Evolutionary conservation across 306 rosid genomes (phyloP).

Genomic region (Albizia julibrissin): DNA sequence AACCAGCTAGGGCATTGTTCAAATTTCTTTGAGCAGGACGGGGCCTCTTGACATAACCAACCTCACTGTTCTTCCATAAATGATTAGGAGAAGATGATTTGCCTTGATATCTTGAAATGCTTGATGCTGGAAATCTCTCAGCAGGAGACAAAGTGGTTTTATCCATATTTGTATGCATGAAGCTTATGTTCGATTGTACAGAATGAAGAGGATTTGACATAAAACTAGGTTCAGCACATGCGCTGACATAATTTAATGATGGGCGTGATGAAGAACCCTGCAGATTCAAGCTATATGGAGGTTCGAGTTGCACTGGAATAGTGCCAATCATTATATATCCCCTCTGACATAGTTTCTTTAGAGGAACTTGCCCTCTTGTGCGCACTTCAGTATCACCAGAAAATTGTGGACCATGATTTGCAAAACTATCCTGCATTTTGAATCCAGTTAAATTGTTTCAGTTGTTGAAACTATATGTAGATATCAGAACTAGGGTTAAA

Average conservation of each 20-base stretch:
- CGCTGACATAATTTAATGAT: neutral
- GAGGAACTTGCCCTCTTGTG: slow-evolving; percentile 5
- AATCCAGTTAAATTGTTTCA: neutral
- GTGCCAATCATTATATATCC: neutral
- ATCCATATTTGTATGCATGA: neutral
- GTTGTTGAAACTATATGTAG: neutral
- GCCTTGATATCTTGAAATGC: neutral
- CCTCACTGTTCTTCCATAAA: slow-evolving; percentile 31
- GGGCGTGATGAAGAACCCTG: neutral
- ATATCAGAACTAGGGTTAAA: neutral
- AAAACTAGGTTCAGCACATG: slow-evolving; percentile 1
- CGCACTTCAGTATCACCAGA: neutral
- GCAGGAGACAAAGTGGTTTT: neutral
- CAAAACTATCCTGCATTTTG: slow-evolving; percentile 2
- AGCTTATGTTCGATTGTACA: slow-evolving; percentile 3
- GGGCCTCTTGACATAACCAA: neutral
- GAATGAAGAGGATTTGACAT: neutral
- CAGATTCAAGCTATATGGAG: too few species aligned
- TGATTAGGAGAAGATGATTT: slow-evolving; percentile 24
- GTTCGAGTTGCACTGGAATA: neutral
- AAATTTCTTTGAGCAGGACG: neutral
- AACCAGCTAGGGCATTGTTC: neutral
- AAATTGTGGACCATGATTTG: neutral
- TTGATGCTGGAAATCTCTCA: neutral
- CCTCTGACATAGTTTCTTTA: neutral